Evolutionary conservation across 345 rosid species (phyloP), one percentile per base, ranked within the genome.

Genomic region (Salix suchowensis): DNA sequence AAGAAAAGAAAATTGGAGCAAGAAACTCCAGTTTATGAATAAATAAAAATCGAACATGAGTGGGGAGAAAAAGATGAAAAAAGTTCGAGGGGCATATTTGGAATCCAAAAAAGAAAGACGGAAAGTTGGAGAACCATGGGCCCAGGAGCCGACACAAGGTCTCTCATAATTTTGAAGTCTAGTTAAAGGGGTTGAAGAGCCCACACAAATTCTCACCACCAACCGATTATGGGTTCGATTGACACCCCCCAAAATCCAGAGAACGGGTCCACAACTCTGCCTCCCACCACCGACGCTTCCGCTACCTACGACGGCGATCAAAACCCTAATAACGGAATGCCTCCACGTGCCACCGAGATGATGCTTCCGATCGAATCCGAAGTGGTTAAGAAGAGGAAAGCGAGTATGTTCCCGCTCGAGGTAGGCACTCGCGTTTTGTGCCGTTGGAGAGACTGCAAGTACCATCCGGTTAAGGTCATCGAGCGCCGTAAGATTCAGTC

Each of bases 381-480:
- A 9, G 77, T 85, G 9, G 73, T 82, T 76, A 93, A 79, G 86
- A 90, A 81, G 89, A 89, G 96, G 84, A 91, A 62, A 82, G 68
- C 82, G 36, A 84, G 91, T 75, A 67, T 88, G 82, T 89, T 90
- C 10, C 98, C 97, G 12, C 88, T 93, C 60, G 99, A 96, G 83
- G 99, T 96, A 5, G 99, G 99, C 26, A 93, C 98, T 76, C 94
- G 97, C 73, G 99, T 93, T 62, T 73, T 89, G 98, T 93, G 99
- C 88, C 94, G 88, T 10, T 93, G 99, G 99, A 87, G 99, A 74
- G 99, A 96, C 85, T 91, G 91, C 4, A 96, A 96, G 81, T 91
- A 88, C 68, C 99, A 96, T 67, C 98, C 94, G 7, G 98, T 96
- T 44, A 96, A 96, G 82, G 99, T 96, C 79, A 96, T 93, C 68